phyloP scores from a whole-genome alignment of 345 rosid genomes.

The Dipteronia sinensis region DNA sequence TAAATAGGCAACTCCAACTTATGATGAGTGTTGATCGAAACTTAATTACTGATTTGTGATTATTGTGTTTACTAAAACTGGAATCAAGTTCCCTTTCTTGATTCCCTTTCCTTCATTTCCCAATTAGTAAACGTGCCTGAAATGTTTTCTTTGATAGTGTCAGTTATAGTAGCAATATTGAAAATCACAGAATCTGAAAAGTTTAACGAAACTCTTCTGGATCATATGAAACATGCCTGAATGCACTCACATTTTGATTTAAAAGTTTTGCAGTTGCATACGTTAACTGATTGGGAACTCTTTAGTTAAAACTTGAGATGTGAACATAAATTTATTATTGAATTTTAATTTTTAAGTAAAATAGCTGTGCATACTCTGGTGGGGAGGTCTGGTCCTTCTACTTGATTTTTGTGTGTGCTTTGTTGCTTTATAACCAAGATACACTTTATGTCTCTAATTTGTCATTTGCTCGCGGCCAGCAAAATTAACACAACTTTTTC shows the following conservation, averaged over 20 bases:
- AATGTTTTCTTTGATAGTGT: not conserved
- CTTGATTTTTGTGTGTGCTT: not conserved
- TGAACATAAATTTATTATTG: not conserved
- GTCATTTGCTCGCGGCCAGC: not conserved
- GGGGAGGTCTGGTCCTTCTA: too few relatives aligned
- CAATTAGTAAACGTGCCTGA: not conserved
- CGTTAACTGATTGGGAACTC: not conserved
- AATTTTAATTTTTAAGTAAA: too few relatives aligned
- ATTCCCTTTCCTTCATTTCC: too few relatives aligned
- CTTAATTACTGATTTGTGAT: too few relatives aligned
- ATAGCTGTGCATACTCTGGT: too few relatives aligned
- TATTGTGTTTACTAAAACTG: too few relatives aligned
- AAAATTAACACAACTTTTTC: conserved; percentile 7
- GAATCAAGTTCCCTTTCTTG: too few relatives aligned
- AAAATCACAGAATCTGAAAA: too few relatives aligned
- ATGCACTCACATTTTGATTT: not conserved
- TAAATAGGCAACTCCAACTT: not conserved
- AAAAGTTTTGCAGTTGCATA: not conserved
- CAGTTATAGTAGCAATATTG: not conserved
- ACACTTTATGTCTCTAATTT: not conserved
- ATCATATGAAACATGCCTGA: not conserved
- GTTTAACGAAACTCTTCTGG: not conserved
- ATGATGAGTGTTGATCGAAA: not conserved
- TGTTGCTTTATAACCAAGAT: not conserved
- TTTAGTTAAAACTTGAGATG: not conserved